Evolutionary conservation across 441 rosid species (phyloP).

Genomic region (Brassica balearica): DNA sequence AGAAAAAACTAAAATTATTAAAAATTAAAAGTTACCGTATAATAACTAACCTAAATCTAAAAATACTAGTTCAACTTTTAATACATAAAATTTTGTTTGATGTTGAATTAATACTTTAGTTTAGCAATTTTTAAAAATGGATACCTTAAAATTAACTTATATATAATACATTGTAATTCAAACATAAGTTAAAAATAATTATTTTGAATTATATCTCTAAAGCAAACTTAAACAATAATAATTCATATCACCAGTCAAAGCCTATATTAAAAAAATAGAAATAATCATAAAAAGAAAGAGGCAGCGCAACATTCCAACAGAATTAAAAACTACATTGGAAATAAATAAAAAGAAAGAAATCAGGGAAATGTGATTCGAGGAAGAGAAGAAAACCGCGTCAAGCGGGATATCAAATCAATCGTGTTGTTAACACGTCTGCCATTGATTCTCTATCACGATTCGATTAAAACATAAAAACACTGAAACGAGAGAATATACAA

Average conservation of each 20-base stretch:
- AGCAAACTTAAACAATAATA: neutral
- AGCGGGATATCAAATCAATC: constrained; percentile 26
- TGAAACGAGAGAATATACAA: neutral
- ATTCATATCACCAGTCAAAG: neutral
- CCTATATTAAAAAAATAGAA: neutral
- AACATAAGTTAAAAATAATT: no score
- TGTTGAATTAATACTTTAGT: no score
- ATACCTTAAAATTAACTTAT: no score
- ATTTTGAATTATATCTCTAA: neutral
- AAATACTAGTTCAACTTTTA: no score
- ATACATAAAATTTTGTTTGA: no score
- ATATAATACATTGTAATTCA: no score
- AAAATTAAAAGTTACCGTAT: no score
- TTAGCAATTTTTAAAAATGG: no score
- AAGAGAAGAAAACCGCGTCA: constrained; percentile 42
- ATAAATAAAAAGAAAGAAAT: neutral
- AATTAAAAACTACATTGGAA: neutral
- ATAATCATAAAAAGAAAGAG: neutral
- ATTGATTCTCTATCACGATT: constrained; percentile 17
- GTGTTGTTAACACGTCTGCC: constrained; percentile 29
- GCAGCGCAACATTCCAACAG: neutral
- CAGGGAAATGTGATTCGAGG: constrained; percentile 25
- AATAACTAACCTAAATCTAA: no score
- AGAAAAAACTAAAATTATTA: no score
- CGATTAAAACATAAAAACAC: neutral